phyloP scores from a whole-genome alignment of 176 grass and related monocot species.

The Alopecurus myosuroides region DNA sequence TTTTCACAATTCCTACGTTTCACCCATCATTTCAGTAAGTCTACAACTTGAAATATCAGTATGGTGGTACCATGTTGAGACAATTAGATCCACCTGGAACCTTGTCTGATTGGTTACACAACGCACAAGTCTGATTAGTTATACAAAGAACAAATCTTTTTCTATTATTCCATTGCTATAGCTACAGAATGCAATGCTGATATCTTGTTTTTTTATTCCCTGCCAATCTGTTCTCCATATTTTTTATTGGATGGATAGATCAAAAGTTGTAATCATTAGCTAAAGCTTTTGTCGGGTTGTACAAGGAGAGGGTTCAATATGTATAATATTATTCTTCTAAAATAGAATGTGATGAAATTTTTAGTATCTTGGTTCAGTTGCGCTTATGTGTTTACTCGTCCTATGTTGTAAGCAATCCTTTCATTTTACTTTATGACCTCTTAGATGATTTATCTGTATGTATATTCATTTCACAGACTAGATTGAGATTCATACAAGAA shows the following conservation, averaged over 20 bases:
- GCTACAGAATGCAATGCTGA: neutral
- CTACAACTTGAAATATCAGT: conserved; percentile 79
- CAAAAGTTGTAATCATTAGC: conserved; percentile 40
- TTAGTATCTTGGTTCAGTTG: neutral
- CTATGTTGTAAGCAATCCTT: neutral
- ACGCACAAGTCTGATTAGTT: no score
- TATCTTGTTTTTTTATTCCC: neutral
- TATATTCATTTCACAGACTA: no score
- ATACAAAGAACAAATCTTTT: conserved; percentile 44
- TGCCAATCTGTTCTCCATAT: no score
- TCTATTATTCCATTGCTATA: neutral
- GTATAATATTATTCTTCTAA: conserved; percentile 50
- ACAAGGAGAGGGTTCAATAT: conserved; percentile 22
- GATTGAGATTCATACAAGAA: conserved; percentile 76
- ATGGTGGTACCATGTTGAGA: conserved; percentile 65
- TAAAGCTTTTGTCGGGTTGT: no score
- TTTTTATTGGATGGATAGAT: no score
- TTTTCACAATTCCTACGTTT: conserved; percentile 21
- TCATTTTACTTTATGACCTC: neutral
- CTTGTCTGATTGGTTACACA: conserved; percentile 74
- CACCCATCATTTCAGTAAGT: conserved; percentile 38
- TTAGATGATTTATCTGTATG: conserved; percentile 8
- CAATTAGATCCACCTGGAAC: conserved; percentile 53
- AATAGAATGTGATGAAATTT: neutral
- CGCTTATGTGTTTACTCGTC: neutral